Percentiles rank a stretch among this genome's conserved stretches.
These are phyloP conservation scores for Balakata baccata DNA, from an alignment of 345 rosid genomes.

Conservation along the genomic window DNA sequence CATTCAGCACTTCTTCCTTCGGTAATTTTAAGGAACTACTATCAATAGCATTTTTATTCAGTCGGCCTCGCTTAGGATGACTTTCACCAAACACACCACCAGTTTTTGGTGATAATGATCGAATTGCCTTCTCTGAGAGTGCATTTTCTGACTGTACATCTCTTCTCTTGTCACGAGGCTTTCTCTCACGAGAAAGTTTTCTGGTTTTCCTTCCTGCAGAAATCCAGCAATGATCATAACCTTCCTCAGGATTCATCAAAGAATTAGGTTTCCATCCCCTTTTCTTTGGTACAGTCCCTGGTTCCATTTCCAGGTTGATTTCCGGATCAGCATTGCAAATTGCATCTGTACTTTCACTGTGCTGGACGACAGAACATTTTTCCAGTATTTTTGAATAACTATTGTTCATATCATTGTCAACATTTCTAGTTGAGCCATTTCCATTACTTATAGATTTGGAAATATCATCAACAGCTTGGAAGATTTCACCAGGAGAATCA, in stretches of 20 bases:
- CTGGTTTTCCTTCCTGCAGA: conserved; percentile 27
- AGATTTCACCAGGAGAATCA: conserved; percentile 25
- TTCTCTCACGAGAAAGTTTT: conserved; percentile 29
- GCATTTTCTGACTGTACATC: conserved; percentile 26
- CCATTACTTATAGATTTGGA: conserved; percentile 25
- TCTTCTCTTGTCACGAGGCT: conserved; percentile 27
- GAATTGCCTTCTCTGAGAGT: conserved; percentile 36
- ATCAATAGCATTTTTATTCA: conserved; percentile 36
- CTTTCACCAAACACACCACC: conserved; percentile 17
- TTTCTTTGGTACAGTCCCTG: conserved; percentile 39
- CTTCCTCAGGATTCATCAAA: conserved; percentile 64
- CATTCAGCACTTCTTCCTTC: conserved; percentile 19
- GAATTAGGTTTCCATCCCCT: conserved; percentile 66
- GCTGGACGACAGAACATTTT: conserved; percentile 16
- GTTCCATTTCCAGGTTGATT: conserved; percentile 32
- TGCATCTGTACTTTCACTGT: conserved; percentile 15
- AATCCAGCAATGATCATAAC: conserved; percentile 53
- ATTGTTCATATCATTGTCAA: conserved; percentile 6
- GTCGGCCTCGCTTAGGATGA: conserved; percentile 32
- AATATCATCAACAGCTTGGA: conserved; percentile 20
- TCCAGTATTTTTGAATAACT: conserved; percentile 25
- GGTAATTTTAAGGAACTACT: conserved; percentile 25
- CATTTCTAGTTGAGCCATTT: conserved; percentile 25
- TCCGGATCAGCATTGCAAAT: conserved; percentile 18
- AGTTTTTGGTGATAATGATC: conserved; percentile 4